These are phyloP conservation scores for Telopea speciosissima DNA, from an alignment of 177 flowering plant genomes.

Conservation along the genomic window DNA sequence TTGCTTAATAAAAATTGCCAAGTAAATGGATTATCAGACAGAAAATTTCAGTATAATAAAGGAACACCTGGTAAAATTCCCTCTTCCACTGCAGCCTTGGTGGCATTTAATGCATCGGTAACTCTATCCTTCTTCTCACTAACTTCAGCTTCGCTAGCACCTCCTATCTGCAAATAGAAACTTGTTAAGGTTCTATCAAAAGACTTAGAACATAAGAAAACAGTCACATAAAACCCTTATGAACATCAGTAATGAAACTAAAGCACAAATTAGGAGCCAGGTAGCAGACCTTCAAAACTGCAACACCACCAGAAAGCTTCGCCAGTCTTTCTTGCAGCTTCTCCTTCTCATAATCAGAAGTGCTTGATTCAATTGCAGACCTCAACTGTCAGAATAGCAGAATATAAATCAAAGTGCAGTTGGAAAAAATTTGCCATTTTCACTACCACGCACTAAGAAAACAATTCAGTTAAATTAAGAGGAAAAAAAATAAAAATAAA, in stretches of 20 bases:
- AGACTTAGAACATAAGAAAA: neutral
- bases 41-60: neutral
- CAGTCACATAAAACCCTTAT: neutral
- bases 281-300: constrained; percentile 44
- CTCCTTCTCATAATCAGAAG: constrained; percentile 69
- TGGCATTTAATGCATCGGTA: constrained; percentile 29
- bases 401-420: neutral
- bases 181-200: neutral
- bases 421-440: neutral
- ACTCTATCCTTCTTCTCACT: constrained; percentile 28
- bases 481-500: neutral
- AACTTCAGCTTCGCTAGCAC: constrained; percentile 27
- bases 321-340: constrained; percentile 65
- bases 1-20: no score
- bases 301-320: constrained; percentile 68
- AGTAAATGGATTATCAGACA: neutral
- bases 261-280: neutral
- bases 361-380: constrained; percentile 50
- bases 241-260: neutral
- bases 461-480: neutral
- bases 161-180: constrained; percentile 22
- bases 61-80: constrained; percentile 64
- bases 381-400: constrained; percentile 35
- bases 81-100: constrained; percentile 69
- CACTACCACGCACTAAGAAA: neutral